Conservation (phyloP, 129 eudicot species). For the Sambucus nigra region DNA sequence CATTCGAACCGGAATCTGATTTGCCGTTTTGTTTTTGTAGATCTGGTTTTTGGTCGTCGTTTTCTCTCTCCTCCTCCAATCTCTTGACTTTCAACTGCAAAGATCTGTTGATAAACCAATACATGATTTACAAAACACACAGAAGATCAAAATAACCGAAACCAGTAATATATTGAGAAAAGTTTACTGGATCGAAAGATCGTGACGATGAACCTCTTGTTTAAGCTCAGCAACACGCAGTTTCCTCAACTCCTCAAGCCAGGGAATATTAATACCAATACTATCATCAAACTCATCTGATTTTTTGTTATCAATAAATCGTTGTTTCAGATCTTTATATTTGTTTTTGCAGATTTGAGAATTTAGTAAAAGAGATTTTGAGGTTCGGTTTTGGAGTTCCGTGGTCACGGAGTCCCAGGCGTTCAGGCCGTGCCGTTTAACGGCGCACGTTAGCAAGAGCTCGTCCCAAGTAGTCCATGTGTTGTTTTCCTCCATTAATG, state of each 20-base stretch:
- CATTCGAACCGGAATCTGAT: constrained; percentile 14
- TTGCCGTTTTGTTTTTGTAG: constrained; percentile 26
- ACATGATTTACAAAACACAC: not conserved
- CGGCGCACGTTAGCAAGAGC: constrained; percentile 54
- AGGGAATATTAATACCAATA: constrained; percentile 13
- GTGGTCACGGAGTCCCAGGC: constrained; percentile 44
- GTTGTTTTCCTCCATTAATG: not conserved
- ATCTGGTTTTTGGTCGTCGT: constrained; percentile 26
- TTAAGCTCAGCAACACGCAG: constrained; percentile 47
- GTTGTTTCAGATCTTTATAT: constrained; percentile 33
- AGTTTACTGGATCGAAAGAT: constrained; percentile 50
- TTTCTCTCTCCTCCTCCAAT: constrained; percentile 47
- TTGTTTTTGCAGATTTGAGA: constrained; percentile 28
- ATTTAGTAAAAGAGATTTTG: constrained; percentile 6
- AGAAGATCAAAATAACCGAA: not conserved
- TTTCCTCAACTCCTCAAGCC: constrained; percentile 44
- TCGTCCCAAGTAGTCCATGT: constrained; percentile 61
- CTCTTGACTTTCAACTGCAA: constrained; percentile 42
- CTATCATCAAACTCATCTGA: not conserved
- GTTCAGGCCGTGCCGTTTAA: constrained; percentile 45
- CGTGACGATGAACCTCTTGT: constrained; percentile 43
- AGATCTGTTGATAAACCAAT: constrained; percentile 24
- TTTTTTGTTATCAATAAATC: constrained; percentile 11
- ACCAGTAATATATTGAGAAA: not conserved
- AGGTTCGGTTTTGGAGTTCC: constrained; percentile 29